Evolutionary conservation across 192 early-diverging fungal species (phyloP).

Genomic region (Chytriomyces sp.): DNA sequence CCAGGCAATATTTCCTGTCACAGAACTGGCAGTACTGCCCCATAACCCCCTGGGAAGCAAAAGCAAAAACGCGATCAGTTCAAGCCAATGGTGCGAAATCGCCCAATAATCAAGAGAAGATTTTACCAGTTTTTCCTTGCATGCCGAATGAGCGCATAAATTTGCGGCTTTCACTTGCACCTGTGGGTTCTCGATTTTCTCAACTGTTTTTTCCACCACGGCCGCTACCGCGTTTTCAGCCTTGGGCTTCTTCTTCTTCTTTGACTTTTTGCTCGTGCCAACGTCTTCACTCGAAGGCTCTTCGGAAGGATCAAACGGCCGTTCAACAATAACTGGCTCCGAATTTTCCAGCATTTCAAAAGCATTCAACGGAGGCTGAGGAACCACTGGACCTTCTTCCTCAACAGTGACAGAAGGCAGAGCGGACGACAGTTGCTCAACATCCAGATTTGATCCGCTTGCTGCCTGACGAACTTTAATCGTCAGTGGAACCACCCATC

Average conservation of each 20-base stretch:
- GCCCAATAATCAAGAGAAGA: neutral
- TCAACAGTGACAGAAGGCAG: neutral
- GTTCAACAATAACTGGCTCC: neutral
- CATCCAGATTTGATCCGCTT: neutral
- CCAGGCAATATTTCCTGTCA: constrained; percentile 32
- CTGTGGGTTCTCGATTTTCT: constrained; percentile 16
- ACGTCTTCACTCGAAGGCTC: neutral
- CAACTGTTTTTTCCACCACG: constrained; percentile 20
- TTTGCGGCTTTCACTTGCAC: constrained; percentile 21
- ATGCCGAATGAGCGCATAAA: constrained; percentile 10
- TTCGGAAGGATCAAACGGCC: neutral
- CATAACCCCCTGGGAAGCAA: neutral
- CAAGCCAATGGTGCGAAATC: neutral
- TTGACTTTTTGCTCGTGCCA: constrained; percentile 3
- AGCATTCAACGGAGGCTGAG: neutral
- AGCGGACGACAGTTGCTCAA: neutral
- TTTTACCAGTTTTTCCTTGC: constrained; percentile 21
- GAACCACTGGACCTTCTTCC: neutral
- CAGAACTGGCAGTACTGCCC: constrained; percentile 29
- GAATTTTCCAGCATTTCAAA: constrained; percentile 16
- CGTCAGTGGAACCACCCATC: constrained; percentile 19
- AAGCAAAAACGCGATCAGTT: neutral
- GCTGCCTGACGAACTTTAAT: neutral
- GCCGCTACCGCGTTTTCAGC: neutral
- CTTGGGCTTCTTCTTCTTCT: constrained; percentile 26